Evolutionary conservation across 2,329 filamentous ascomycete species (phyloP), one percentile per base, ranked within the genome.

Genomic region (Fusarium sp.): DNA sequence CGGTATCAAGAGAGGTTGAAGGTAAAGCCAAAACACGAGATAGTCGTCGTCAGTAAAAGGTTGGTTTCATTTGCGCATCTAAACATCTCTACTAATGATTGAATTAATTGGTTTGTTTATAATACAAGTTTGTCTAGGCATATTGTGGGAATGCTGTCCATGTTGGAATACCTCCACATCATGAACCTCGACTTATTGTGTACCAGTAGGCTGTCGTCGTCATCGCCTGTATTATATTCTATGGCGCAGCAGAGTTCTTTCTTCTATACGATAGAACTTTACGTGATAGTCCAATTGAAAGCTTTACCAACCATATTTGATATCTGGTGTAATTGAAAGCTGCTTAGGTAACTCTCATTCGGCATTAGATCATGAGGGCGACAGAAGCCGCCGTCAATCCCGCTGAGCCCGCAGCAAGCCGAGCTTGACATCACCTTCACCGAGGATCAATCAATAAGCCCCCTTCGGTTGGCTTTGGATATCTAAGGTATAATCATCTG

Each of bases 391-490:
- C 52, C 68, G 63, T n/a, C n/a, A 50, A 35, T 23, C 43, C 58
- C 39, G 57, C 53, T 23, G 56, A 70, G 75, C 77, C 80, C 80
- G 80, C 70, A 52, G 64, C 78, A 81, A 81, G 71, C 80, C 80
- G 80, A 81, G 75, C 71, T 69, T 69, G 62, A 74, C 69, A 74
- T 76, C 70, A 74, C 72, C 73, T 52, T 56, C 73, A 64, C 73
- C 73, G 73, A 75, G 73, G 73, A 69, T 58, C 52, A 63, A 59
- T 66, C 70, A 74, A 70, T 60, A 65, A 65, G 62, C 62, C 44
- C 60, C 69, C 41, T 70, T 62, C 58, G 72, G 64, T 57, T 67
- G 53, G 44, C 63, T 57, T 62, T 53, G 50, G 60, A 65, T 72
- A 67, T 66, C 64, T 61, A 61, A 71, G 62, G 62, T 65, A 65